Evolutionary conservation across 2,329 filamentous ascomycete genomes (phyloP), one percentile per base, ranked within the genome.

Genomic region (Talaromyces piceae): DNA sequence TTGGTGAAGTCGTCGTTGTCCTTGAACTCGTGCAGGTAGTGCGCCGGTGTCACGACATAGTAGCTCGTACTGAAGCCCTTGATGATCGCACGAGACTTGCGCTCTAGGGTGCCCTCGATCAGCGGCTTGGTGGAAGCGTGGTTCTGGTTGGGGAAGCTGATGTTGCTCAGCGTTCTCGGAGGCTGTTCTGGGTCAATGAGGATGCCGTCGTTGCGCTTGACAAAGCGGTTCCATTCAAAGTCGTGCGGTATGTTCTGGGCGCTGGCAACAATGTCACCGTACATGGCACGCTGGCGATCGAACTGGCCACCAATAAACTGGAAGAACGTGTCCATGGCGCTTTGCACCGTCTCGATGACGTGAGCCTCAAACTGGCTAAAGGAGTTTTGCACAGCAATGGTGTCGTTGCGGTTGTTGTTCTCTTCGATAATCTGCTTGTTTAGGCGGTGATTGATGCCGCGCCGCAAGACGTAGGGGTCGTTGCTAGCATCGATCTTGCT

Each of bases 11-110:
- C 79, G 63, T 97, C 91, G 65, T 88, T 86, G 63, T 94, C 90
- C 73, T 95, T 95, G 78, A 95, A 98, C 70, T 96, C 91, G 73
- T 98, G 93, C 53, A 98, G 73, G 72, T 86, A 98, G 63, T 88
- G 89, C 52, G 87, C 81, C 0, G 89, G 87, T 0, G 90, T 95
- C 45, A 97, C 82, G 51, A 93, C 91, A 65, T 95, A 98, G 77
- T 94, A 95, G 51, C 81, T 82, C 0, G 87, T 81, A 56, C 82
- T 84, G 70, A 88, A 93, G 53, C 86, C 86, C 71, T 86, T 78
- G 61, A 80, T 82, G 71, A 95, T 84, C 68, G 95, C 87, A 60
- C 90, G 87, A 55, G 86, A 89, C 73, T 95, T 97, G 64, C 89
- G 86, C 75, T 96, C 89, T 45, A 98, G 79, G 0, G 82, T 85